Evolutionary conservation across 2,329 filamentous ascomycete species (phyloP).

Genomic region (Ophiostoma sp.): DNA sequence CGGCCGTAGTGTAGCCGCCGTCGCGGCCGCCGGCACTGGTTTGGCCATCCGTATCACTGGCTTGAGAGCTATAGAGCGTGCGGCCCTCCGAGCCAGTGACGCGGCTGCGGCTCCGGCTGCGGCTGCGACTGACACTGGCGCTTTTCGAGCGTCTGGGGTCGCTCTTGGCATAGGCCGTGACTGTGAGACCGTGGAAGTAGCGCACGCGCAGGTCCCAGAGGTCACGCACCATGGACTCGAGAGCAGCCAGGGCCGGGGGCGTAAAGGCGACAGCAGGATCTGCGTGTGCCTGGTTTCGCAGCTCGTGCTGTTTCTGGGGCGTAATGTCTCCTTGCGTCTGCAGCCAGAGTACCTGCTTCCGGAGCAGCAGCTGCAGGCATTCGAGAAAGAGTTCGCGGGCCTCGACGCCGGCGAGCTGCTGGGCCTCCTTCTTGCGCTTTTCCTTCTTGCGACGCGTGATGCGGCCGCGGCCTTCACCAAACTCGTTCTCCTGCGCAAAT

Average conservation of each 20-base stretch:
- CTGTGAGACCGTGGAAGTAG: conserved; percentile 50
- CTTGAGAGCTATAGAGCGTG: conserved; percentile 26
- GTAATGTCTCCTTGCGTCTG: conserved; percentile 55
- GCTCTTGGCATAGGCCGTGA: conserved; percentile 33
- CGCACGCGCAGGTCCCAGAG: conserved; percentile 72
- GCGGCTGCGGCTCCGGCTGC: conserved; percentile 22
- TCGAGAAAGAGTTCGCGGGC: conserved; percentile 78
- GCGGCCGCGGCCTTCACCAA: conserved; percentile 51
- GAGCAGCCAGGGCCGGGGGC: conserved; percentile 49
- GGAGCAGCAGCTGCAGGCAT: conserved; percentile 75
- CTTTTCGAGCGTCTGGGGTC: conserved; percentile 17
- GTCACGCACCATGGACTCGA: conserved; percentile 75
- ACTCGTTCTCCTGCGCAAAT: conserved; percentile 58
- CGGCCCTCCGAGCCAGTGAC: conserved; percentile 6
- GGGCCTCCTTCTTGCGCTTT: conserved; percentile 47
- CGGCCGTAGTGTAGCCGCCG: conserved; percentile 18
- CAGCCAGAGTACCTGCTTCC: conserved; percentile 74
- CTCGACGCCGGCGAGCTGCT: conserved; percentile 58
- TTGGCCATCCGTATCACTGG: conserved; percentile 18
- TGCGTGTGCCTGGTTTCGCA: neutral
- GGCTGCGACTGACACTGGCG: conserved; percentile 20
- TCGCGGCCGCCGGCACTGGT: conserved; percentile 4
- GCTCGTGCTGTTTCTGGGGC: conserved; percentile 31
- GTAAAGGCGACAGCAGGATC: neutral
- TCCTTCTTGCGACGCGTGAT: conserved; percentile 55